Evolutionary conservation across 139 green algal genomes (phyloP).

Genomic region (Spirogloea muscicola): DNA sequence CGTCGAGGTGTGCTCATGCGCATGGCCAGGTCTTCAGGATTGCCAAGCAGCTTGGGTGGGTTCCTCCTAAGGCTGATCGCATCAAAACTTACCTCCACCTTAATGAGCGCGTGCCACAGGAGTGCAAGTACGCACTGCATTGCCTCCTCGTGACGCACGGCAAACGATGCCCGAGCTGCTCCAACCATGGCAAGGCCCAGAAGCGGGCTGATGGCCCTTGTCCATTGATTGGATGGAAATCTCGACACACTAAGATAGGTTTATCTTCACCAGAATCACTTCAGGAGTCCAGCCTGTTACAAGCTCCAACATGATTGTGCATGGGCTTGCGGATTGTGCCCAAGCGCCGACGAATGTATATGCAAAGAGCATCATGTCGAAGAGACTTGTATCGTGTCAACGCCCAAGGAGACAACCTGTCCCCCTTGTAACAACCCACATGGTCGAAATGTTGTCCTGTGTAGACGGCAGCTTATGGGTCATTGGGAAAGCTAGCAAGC

Average conservation of each 20-base stretch:
- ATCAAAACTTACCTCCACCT: slow-evolving; percentile 70
- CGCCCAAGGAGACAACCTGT: too few species aligned
- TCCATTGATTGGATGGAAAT: slow-evolving; percentile 2
- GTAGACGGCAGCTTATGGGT: too few species aligned
- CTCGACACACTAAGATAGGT: not conserved
- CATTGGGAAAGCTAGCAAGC: too few species aligned
- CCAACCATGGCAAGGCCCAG: slow-evolving; percentile 25
- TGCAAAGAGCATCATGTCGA: too few species aligned
- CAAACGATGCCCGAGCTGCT: slow-evolving; percentile 53
- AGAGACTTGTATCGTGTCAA: too few species aligned
- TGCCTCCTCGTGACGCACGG: slow-evolving; percentile 73
- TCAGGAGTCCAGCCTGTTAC: too few species aligned
- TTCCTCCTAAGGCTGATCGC: slow-evolving; percentile 54
- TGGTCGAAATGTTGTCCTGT: too few species aligned
- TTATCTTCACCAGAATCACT: too few species aligned
- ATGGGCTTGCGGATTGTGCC: too few species aligned
- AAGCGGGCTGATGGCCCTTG: slow-evolving; percentile 1
- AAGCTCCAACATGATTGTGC: too few species aligned
- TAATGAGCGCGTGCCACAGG: slow-evolving; percentile 60
- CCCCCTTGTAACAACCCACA: too few species aligned
- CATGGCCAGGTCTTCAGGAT: slow-evolving; percentile 20
- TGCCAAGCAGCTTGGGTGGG: slow-evolving; percentile 53
- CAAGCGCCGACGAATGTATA: too few species aligned
- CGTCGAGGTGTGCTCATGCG: not conserved
- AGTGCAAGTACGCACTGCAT: slow-evolving; percentile 63